A percentile compares a stretch with the other conserved stretches of the same genome.
Conservation (phyloP, 192 early-diverging fungal species). For the Gonapodya sp. region DNA sequence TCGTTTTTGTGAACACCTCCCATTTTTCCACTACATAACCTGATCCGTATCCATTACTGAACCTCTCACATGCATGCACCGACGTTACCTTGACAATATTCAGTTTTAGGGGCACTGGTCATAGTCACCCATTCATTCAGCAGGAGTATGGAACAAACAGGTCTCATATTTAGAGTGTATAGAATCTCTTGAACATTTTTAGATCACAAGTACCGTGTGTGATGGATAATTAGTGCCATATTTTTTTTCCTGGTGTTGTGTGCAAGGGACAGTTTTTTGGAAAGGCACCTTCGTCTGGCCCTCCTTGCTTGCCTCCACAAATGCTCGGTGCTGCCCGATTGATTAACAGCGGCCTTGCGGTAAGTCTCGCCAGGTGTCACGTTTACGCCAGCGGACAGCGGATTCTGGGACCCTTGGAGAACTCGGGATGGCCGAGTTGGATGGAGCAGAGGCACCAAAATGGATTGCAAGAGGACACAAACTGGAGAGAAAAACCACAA, state of each 20-base stretch:
- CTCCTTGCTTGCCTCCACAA: not conserved
- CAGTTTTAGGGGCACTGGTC: not conserved
- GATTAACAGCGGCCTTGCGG: conserved; percentile 1
- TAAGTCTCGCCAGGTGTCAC: not conserved
- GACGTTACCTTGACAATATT: not conserved
- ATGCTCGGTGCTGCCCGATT: conserved; percentile 1
- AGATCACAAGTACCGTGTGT: not conserved
- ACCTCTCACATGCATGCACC: not conserved
- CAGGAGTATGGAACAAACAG: not conserved
- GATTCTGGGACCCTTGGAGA: not conserved
- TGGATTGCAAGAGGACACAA: not conserved
- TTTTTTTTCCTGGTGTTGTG: not conserved
- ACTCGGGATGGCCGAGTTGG: not conserved
- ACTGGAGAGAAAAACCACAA: not conserved
- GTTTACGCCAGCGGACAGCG: too few species aligned
- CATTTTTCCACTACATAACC: not conserved
- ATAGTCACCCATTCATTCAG: not conserved
- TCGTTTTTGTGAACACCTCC: conserved; percentile 44
- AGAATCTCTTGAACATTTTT: not conserved
- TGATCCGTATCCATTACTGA: not conserved
- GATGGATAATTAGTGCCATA: not conserved
- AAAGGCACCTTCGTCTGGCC: not conserved
- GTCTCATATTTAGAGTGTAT: not conserved
- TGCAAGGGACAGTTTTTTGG: not conserved
- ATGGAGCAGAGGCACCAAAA: not conserved